Evolutionary conservation across 495 filamentous ascomycete species (phyloP).

Genomic region (Lichenothelia convexa): DNA sequence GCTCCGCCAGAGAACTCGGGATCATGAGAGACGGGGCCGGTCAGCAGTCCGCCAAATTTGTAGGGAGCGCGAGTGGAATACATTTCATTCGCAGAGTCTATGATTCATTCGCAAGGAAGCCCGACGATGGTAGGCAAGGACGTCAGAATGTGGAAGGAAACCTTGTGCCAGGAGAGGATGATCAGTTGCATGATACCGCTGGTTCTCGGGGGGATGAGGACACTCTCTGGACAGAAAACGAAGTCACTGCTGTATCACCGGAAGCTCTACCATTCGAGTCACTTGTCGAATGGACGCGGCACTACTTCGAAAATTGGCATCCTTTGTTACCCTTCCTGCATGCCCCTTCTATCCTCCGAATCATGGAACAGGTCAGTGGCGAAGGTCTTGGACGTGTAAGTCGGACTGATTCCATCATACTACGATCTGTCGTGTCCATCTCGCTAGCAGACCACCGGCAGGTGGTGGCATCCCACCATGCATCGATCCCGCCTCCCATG

Average conservation of each 20-base stretch:
- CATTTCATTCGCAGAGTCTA: slow-evolving; percentile 31
- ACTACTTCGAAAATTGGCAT: slow-evolving; percentile 33
- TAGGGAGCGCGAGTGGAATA: slow-evolving; percentile 34
- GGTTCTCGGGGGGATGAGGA: slow-evolving; percentile 3
- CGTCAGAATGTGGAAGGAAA: slow-evolving; percentile 19
- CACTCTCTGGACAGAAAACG: slow-evolving; percentile 2
- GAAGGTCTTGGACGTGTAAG: slow-evolving; percentile 13
- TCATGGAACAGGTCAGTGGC: slow-evolving; percentile 19
- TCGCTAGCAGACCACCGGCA: slow-evolving; percentile 12
- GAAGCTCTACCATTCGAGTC: slow-evolving; percentile 4
- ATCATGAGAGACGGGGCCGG: neutral
- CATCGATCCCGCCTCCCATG: slow-evolving; percentile 13
- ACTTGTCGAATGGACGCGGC: slow-evolving; percentile 22
- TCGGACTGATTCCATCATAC: slow-evolving; percentile 18
- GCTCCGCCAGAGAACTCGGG: neutral
- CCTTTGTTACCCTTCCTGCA: slow-evolving; percentile 29
- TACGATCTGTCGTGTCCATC: slow-evolving; percentile 30
- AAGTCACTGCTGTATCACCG: neutral
- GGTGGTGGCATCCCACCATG: neutral
- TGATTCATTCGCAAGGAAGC: slow-evolving; percentile 23
- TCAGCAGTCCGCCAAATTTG: slow-evolving; percentile 5
- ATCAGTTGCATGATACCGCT: slow-evolving; percentile 18
- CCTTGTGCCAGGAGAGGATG: slow-evolving; percentile 30
- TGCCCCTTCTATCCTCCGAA: slow-evolving; percentile 24
- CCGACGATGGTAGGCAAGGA: neutral